Evolutionary conservation across 2,329 filamentous ascomycete species (phyloP).

Genomic region (Ceratocystis cacaofunesta): DNA sequence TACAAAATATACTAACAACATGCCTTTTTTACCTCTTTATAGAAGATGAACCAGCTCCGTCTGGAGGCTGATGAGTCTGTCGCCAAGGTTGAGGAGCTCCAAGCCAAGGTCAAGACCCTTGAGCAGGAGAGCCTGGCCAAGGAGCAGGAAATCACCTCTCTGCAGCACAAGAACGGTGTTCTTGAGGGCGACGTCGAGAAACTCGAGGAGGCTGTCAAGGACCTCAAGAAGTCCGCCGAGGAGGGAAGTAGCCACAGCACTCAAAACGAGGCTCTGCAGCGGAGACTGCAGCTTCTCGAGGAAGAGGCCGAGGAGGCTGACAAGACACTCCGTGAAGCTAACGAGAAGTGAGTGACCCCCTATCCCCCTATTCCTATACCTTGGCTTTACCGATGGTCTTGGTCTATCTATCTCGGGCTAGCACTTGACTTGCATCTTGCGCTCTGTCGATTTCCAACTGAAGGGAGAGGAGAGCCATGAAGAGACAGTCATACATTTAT

Average conservation of each 20-base stretch:
- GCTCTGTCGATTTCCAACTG: background rate
- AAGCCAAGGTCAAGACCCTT: constrained; percentile 70
- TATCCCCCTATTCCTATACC: background rate
- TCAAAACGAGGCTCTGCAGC: constrained; percentile 81
- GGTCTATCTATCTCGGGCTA: background rate
- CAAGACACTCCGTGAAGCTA: constrained; percentile 89
- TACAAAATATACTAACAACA: constrained; percentile 7
- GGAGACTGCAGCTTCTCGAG: constrained; percentile 89
- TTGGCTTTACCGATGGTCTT: background rate
- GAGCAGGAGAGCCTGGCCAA: constrained; percentile 93
- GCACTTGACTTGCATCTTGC: background rate
- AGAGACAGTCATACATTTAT: too few relatives aligned
- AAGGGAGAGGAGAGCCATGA: too few relatives aligned
- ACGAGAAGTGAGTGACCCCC: constrained; percentile 70
- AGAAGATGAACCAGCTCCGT: constrained; percentile 95
- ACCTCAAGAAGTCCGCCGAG: constrained; percentile 73
- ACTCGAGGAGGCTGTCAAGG: constrained; percentile 68
- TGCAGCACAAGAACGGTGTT: constrained; percentile 86
- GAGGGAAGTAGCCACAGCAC: constrained; percentile 70
- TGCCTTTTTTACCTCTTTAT: constrained; percentile 10
- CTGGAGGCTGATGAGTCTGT: constrained; percentile 79
- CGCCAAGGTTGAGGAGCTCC: constrained; percentile 72
- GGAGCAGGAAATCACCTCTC: constrained; percentile 95
- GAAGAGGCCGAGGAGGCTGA: constrained; percentile 96
- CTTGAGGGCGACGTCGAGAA: constrained; percentile 88